Percentiles rank a stretch among this genome's conserved stretches.
These are phyloP conservation scores for Trichoderma breve DNA, from an alignment of 2,329 filamentous ascomycete genomes.

Conservation along the genomic window DNA sequence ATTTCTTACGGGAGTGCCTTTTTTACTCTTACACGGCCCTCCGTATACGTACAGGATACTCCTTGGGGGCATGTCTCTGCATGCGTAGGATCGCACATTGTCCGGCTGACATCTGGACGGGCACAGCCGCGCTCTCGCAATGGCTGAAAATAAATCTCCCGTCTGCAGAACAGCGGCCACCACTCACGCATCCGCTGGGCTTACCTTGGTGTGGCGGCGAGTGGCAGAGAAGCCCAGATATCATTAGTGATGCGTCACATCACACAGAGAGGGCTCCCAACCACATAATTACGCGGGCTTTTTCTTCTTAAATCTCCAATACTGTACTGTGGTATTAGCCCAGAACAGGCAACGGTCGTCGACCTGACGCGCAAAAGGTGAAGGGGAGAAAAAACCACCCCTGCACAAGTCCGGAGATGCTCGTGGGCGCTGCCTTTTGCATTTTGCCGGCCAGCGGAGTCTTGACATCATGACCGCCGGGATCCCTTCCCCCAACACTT, in stretches of 20 bases:
- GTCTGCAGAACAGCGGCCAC: not conserved
- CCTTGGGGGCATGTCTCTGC: not conserved
- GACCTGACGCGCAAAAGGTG: not conserved
- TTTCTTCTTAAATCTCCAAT: not conserved
- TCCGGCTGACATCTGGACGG: conserved; percentile 12
- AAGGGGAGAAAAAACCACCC: not conserved
- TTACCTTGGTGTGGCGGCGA: not conserved
- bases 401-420: not conserved
- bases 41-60: not conserved
- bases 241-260: not conserved
- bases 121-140: conserved; percentile 1
- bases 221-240: not conserved
- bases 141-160: conserved; percentile 7
- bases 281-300: not conserved
- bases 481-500: not conserved
- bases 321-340: not conserved
- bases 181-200: not conserved
- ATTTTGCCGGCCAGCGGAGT: conserved; percentile 14
- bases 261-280: not conserved
- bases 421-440: not conserved
- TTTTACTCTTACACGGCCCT: not conserved
- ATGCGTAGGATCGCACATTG: conserved; percentile 7
- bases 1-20: not conserved
- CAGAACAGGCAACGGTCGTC: not conserved
- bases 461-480: conserved; percentile 15